Percentiles rank a stretch among this genome's conserved stretches.
Evolutionary conservation across 257 asterid genomes (phyloP).

Genomic region (Mitragyna speciosa): DNA sequence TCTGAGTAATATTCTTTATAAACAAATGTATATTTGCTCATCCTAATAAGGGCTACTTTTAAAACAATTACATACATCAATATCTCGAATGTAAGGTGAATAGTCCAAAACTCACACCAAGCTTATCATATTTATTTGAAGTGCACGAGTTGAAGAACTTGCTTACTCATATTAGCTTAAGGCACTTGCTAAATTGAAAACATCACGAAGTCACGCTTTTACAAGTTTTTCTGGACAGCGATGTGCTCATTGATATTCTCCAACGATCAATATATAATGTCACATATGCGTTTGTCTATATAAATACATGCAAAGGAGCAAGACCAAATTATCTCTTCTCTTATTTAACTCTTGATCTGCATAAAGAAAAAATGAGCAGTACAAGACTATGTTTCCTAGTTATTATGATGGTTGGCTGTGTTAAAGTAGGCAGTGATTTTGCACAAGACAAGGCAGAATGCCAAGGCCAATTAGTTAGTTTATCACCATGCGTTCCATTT

Average conservation of each 20-base stretch:
- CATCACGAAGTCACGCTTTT: neutral
- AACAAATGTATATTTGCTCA: neutral
- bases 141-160: neutral
- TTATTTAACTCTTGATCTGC: neutral
- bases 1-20: neutral
- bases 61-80: neutral
- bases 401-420: constrained; percentile 12
- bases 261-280: too few relatives aligned
- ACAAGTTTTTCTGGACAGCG: constrained; percentile 12
- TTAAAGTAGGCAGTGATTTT: constrained; percentile 31
- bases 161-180: neutral
- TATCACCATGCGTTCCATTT: constrained; percentile 38
- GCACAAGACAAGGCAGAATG: constrained; percentile 39
- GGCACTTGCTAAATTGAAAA: constrained; percentile 3
- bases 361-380: neutral
- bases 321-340: neutral
- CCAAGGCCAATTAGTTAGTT: constrained; percentile 28
- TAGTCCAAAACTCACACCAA: neutral
- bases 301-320: too few relatives aligned
- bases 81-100: neutral
- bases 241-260: neutral
- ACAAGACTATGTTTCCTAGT: constrained; percentile 3
- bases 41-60: neutral
- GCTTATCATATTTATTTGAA: neutral
- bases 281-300: neutral